A percentile compares a stretch with the other conserved stretches of the same genome.
phyloP scores from a whole-genome alignment of 2,329 filamentous ascomycete species.

The Penicillium corylophilum region DNA sequence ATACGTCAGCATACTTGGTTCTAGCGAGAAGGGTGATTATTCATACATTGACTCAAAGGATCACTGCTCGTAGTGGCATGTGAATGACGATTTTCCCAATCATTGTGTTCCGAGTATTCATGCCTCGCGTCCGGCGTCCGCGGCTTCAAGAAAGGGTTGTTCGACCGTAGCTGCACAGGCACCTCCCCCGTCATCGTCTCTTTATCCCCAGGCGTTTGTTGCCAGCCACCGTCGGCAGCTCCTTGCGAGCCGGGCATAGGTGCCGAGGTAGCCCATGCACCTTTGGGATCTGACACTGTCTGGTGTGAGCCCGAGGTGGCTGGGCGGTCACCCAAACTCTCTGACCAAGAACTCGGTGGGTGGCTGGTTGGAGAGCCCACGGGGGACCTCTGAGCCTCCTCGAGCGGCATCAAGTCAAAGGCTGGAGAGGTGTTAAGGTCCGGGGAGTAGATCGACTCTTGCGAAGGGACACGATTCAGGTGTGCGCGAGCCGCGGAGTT shows the following conservation, averaged over 20 bases:
- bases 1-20: conserved; percentile 13
- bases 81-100: conserved; percentile 19
- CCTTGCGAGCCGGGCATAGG: conserved; percentile 25
- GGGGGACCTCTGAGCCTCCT: conserved; percentile 39
- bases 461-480: conserved; percentile 27
- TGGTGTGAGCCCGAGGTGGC: conserved; percentile 9
- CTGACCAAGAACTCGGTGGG: conserved; percentile 33
- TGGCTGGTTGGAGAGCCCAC: conserved; percentile 29
- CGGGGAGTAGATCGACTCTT: conserved; percentile 37
- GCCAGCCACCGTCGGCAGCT: conserved; percentile 23
- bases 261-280: conserved; percentile 22
- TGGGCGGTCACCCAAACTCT: conserved; percentile 25
- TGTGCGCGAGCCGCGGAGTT: conserved; percentile 28
- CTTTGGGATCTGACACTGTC: conserved; percentile 3
- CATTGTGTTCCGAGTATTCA: conserved; percentile 21
- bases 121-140: conserved; percentile 19
- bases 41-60: conserved; percentile 35
- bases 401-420: conserved; percentile 39
- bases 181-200: conserved; percentile 24
- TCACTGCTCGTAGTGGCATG: conserved; percentile 29
- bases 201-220: conserved; percentile 7
- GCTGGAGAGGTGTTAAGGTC: conserved; percentile 40
- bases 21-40: neutral
- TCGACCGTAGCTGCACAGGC: conserved; percentile 36
- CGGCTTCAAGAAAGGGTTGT: conserved; percentile 41